These are phyloP conservation scores for Baudoinia panamericana DNA, from an alignment of 495 filamentous ascomycete species.

Conservation along the genomic window DNA sequence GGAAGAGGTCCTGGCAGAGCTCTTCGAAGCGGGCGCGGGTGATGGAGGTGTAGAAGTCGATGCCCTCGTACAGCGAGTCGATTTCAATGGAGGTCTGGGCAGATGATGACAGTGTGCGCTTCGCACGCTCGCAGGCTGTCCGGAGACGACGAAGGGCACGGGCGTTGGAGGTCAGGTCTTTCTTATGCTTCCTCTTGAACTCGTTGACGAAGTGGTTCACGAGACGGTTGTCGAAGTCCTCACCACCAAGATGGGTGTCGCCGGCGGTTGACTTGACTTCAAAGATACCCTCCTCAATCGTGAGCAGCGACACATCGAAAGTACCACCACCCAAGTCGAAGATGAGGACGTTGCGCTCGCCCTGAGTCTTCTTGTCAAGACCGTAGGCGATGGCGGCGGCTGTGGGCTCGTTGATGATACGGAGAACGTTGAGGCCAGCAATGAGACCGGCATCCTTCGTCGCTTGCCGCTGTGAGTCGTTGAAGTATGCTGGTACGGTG, in stretches of 20 bases:
- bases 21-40: constrained; percentile 99
- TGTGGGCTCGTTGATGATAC: constrained; percentile 99
- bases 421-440: constrained; percentile 91
- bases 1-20: constrained; percentile 93
- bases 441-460: constrained; percentile 99
- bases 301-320: constrained; percentile 97
- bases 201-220: constrained; percentile 92
- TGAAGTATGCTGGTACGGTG: constrained; percentile 98
- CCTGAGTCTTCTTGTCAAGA: constrained; percentile 90
- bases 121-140: constrained; percentile 98
- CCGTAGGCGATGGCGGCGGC: constrained; percentile 96
- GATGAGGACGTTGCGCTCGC: constrained; percentile 97
- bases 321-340: constrained; percentile 99
- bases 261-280: constrained; percentile 97
- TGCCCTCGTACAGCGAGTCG: constrained; percentile 93
- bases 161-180: constrained; percentile 73
- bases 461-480: constrained; percentile 97
- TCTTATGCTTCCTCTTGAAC: constrained; percentile 84
- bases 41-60: constrained; percentile 97
- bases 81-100: constrained; percentile 98
- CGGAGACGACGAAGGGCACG: constrained; percentile 96
- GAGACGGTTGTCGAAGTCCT: constrained; percentile 97
- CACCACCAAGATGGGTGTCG: constrained; percentile 97
- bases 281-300: constrained; percentile 99
- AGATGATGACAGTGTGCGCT: constrained; percentile 93